Evolutionary conservation across 805 yeast species (phyloP).

Genomic region (Saccharomycopsis schoenii): DNA sequence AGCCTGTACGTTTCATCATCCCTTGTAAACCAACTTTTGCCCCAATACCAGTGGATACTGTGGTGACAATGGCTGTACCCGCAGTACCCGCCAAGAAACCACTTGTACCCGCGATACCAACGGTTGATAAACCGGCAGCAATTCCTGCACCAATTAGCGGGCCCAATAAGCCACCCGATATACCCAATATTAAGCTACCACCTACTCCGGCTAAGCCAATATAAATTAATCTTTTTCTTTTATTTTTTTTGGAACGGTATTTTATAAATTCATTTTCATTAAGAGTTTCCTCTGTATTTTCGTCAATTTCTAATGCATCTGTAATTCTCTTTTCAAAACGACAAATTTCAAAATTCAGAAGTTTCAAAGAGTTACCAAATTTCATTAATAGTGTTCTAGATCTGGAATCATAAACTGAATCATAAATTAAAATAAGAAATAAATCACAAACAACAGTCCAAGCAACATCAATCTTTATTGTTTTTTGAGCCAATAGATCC

Average conservation of each 20-base stretch:
- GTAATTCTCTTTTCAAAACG: constrained; percentile 89
- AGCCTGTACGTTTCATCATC: constrained; percentile 80
- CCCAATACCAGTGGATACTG: constrained; percentile 86
- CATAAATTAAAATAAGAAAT: constrained; percentile 68
- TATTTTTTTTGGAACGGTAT: constrained; percentile 56
- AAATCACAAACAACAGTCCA: constrained; percentile 95
- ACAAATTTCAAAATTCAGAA: constrained; percentile 56
- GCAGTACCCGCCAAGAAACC: constrained; percentile 94
- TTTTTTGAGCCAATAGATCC: constrained; percentile 27
- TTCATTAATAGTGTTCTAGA: constrained; percentile 68
- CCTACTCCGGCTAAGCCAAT: constrained; percentile 95
- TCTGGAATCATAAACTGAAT: constrained; percentile 81
- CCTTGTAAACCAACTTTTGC: constrained; percentile 82
- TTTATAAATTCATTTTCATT: constrained; percentile 62
- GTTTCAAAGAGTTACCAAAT: constrained; percentile 54
- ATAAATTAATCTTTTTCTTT: constrained; percentile 62
- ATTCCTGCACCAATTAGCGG: constrained; percentile 92
- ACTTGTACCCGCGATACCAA: constrained; percentile 89
- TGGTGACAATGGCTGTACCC: constrained; percentile 88
- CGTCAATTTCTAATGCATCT: constrained; percentile 83
- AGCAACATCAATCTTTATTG: constrained; percentile 60
- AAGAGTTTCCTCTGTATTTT: constrained; percentile 67
- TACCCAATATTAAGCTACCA: constrained; percentile 87
- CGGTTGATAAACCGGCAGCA: constrained; percentile 92
- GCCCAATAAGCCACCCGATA: constrained; percentile 90